phyloP scores from a whole-genome alignment of 805 yeast genomes.

The Myxozyma neglecta region DNA sequence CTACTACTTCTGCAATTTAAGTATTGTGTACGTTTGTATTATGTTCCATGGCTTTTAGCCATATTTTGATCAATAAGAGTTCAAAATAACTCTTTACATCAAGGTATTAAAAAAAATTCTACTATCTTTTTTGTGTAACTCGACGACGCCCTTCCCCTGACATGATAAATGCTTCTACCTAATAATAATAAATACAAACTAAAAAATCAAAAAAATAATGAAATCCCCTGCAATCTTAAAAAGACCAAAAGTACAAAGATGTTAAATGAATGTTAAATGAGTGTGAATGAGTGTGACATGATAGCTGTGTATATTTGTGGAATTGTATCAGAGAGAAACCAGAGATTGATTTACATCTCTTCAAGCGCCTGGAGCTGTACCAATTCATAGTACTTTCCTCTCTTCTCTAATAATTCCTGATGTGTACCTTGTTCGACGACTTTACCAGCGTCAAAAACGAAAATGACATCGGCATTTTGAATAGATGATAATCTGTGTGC shows the following conservation, averaged over 20 bases:
- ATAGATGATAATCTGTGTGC: conserved; percentile 72
- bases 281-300: no score
- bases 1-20: no score
- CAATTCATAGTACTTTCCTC: conserved; percentile 44
- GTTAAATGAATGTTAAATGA: not conserved
- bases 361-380: conserved; percentile 47
- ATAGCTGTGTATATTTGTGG: not conserved
- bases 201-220: no score
- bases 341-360: conserved; percentile 1
- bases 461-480: conserved; percentile 52
- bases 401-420: conserved; percentile 43
- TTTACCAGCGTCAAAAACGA: conserved; percentile 54
- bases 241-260: not conserved
- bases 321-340: not conserved
- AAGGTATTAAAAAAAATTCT: no score
- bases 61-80: no score
- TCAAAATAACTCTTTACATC: no score
- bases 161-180: no score
- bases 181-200: no score
- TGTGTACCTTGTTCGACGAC: conserved; percentile 55
- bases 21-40: no score
- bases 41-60: no score
- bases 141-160: no score
- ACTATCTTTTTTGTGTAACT: no score
- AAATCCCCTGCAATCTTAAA: not conserved